phyloP scores from a whole-genome alignment of 371 early-diverging fungal species.

The Apophysomyces ossiformis region DNA sequence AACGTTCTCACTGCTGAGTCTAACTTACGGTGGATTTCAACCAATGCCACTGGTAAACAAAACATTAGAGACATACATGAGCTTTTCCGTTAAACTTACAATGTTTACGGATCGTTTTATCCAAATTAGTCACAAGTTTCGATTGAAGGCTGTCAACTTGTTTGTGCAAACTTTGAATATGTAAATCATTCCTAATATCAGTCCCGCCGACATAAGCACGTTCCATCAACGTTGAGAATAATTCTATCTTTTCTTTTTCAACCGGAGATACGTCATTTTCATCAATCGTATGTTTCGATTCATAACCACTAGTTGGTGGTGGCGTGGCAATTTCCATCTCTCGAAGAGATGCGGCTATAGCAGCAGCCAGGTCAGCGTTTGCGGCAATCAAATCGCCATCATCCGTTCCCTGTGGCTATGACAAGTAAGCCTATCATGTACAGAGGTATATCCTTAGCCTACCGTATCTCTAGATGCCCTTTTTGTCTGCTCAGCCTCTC shows the following conservation, averaged over 20 bases:
- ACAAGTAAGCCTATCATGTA: slow-evolving; percentile 10
- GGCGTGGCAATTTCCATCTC: slow-evolving; percentile 54
- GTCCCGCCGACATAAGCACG: slow-evolving; percentile 60
- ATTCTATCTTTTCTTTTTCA: slow-evolving; percentile 76
- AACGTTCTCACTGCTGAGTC: slow-evolving; percentile 82
- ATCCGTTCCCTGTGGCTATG: slow-evolving; percentile 61
- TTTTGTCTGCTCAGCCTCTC: slow-evolving; percentile 66
- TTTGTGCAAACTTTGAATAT: slow-evolving; percentile 69
- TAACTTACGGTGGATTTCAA: slow-evolving; percentile 79
- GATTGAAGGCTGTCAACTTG: slow-evolving; percentile 76
- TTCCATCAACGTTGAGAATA: slow-evolving; percentile 76
- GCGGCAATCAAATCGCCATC: slow-evolving; percentile 66
- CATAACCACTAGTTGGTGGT: slow-evolving; percentile 13
- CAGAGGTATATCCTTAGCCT: background rate
- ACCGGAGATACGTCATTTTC: slow-evolving; percentile 56
- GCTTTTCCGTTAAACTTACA: slow-evolving; percentile 34
- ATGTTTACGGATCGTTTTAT: slow-evolving; percentile 71
- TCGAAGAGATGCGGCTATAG: slow-evolving; percentile 89
- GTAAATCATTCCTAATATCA: slow-evolving; percentile 66
- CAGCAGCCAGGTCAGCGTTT: slow-evolving; percentile 77
- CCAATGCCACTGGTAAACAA: slow-evolving; percentile 48
- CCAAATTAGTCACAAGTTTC: slow-evolving; percentile 69
- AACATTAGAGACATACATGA: slow-evolving; percentile 10
- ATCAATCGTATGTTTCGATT: slow-evolving; percentile 10
- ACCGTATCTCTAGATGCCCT: slow-evolving; percentile 4